These are phyloP conservation scores for Diutina pseudorugosa DNA, from an alignment of 1,139 yeast species.

Conservation along the genomic window DNA sequence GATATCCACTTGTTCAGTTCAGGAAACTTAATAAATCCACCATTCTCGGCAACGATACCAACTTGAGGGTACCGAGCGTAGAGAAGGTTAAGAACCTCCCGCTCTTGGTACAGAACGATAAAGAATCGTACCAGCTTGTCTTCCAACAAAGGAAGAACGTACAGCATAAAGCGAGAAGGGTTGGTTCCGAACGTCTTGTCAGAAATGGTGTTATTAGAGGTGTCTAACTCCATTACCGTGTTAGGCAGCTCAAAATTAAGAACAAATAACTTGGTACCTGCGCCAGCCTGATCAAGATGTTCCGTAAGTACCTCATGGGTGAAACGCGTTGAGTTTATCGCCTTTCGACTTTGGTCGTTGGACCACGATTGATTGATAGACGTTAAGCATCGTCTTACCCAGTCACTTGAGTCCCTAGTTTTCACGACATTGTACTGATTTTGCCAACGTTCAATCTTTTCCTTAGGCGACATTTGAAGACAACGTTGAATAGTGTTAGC, in stretches of 20 bases:
- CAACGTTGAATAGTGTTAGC: slow-evolving; percentile 50
- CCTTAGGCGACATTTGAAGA: slow-evolving; percentile 49
- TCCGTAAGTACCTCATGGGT: slow-evolving; percentile 20
- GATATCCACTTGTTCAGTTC: slow-evolving; percentile 52
- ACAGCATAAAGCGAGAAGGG: background rate
- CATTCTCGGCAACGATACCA: slow-evolving; percentile 85
- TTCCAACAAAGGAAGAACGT: background rate
- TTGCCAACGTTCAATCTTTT: slow-evolving; percentile 52
- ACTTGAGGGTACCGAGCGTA: slow-evolving; percentile 57
- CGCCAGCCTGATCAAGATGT: slow-evolving; percentile 20
- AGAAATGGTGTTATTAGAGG: background rate
- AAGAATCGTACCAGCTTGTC: background rate
- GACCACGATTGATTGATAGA: slow-evolving; percentile 55
- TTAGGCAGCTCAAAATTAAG: slow-evolving; percentile 40
- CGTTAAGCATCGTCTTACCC: slow-evolving; percentile 54
- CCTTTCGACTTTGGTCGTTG: slow-evolving; percentile 28
- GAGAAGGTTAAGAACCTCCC: slow-evolving; percentile 51
- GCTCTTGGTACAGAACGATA: slow-evolving; percentile 22
- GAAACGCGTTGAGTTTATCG: slow-evolving; percentile 16
- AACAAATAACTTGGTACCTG: slow-evolving; percentile 37
- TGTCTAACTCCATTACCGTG: slow-evolving; percentile 10
- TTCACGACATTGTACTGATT: slow-evolving; percentile 45
- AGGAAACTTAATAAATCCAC: slow-evolving; percentile 56
- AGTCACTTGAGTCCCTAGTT: slow-evolving; percentile 57
- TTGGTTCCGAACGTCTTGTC: background rate